Evolutionary conservation across 371 early-diverging fungal genomes (phyloP).

Genomic region (Mucor racemosus): DNA sequence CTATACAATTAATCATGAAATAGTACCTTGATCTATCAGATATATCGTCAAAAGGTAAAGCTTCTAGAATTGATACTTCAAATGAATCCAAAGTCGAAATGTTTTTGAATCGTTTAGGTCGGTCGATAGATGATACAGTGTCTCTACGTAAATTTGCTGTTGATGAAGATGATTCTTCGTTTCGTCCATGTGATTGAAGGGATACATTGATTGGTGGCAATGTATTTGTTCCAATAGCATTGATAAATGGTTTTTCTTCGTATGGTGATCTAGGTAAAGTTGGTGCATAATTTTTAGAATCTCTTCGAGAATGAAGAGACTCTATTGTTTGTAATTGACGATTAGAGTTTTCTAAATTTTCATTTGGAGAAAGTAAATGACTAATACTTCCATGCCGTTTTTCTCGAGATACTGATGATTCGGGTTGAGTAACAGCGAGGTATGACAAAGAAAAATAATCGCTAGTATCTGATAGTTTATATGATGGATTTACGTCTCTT

Average conservation of each 20-base stretch:
- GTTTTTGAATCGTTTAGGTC: neutral
- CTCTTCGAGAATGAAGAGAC: neutral
- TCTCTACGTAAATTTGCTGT: neutral
- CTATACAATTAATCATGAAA: too few relatives aligned
- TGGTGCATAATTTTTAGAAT: neutral
- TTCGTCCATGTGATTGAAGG: neutral
- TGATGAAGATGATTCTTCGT: neutral
- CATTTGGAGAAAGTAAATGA: neutral
- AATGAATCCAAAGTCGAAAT: constrained; percentile 13
- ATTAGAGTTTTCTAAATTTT: neutral
- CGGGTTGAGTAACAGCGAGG: neutral
- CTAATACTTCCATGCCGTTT: neutral
- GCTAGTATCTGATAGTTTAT: neutral
- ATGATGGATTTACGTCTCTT: neutral
- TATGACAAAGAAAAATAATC: constrained; percentile 4
- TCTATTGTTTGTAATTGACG: neutral
- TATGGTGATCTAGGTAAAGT: neutral
- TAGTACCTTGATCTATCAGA: neutral
- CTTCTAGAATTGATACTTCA: constrained; percentile 2
- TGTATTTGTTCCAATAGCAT: constrained; percentile 2
- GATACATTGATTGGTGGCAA: constrained; percentile 6
- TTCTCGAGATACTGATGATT: neutral
- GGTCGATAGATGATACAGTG: neutral
- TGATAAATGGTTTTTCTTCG: neutral
- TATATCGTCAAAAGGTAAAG: constrained; percentile 1